These are phyloP conservation scores for Aspergillus udagawae DNA, from an alignment of 2,329 filamentous ascomycete genomes.

Conservation along the genomic window DNA sequence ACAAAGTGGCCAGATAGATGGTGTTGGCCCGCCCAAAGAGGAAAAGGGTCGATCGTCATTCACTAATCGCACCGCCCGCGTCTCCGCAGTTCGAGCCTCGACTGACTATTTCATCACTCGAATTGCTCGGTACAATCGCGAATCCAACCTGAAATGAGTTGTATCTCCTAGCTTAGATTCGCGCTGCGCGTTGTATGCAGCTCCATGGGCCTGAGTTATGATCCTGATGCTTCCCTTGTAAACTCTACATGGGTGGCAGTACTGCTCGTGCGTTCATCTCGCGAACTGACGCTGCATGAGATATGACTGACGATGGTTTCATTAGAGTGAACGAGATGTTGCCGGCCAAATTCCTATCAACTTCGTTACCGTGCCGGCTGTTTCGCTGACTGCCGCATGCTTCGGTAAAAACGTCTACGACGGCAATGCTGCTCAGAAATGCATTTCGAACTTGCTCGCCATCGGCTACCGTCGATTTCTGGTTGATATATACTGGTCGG, in stretches of 20 bases:
- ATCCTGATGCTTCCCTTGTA: conserved; percentile 34
- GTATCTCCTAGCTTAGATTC: not conserved
- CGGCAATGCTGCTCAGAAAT: conserved; percentile 48
- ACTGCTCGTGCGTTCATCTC: conserved; percentile 30
- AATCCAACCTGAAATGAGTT: not conserved
- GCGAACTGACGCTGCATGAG: not conserved
- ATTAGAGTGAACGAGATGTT: conserved; percentile 60
- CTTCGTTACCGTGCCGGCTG: conserved; percentile 54
- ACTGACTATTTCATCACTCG: not conserved
- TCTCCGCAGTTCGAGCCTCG: not conserved
- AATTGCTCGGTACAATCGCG: not conserved
- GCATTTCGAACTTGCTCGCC: conserved; percentile 60
- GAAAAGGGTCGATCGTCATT: conserved; percentile 6
- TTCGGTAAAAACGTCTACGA: conserved; percentile 54
- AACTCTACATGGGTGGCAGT: conserved; percentile 38
- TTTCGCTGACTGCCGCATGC: conserved; percentile 57
- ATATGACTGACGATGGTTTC: conserved; percentile 9
- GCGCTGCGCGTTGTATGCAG: conserved; percentile 5
- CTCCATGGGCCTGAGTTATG: conserved; percentile 42
- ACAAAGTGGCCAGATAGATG: conserved; percentile 5
- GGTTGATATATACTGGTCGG: conserved; percentile 63
- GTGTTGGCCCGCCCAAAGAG: conserved; percentile 6
- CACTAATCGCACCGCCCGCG: not conserved
- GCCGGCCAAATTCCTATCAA: conserved; percentile 59
- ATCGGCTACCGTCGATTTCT: conserved; percentile 56